These are phyloP conservation scores for Aspergillus nomiae DNA, from an alignment of 2,329 filamentous ascomycete genomes.

Conservation along the genomic window DNA sequence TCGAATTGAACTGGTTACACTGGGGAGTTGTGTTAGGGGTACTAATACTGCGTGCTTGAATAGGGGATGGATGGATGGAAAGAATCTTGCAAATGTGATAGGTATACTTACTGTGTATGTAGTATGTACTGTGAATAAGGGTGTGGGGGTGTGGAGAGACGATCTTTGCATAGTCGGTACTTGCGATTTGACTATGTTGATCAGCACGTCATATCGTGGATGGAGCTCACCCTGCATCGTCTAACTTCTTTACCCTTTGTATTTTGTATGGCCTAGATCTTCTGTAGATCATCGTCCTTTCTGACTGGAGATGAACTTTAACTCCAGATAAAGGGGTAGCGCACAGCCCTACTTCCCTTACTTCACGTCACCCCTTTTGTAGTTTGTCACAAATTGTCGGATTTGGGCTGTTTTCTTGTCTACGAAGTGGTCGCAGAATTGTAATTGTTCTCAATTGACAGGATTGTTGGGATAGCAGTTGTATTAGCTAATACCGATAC, in stretches of 20 bases:
- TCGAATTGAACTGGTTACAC: not conserved
- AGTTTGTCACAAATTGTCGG: too few species aligned
- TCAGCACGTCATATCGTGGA: not conserved
- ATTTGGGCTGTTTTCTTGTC: too few species aligned
- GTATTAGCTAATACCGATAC: not conserved
- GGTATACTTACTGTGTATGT: not conserved
- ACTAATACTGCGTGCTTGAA: not conserved
- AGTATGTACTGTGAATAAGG: not conserved
- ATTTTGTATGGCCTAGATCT: not conserved
- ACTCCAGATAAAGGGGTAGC: not conserved
- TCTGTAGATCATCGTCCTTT: not conserved
- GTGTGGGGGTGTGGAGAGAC: slow-evolving; percentile 1
- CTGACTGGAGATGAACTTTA: not conserved
- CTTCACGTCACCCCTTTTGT: not conserved
- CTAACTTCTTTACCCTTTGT: not conserved
- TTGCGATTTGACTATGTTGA: not conserved
- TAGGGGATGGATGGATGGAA: not conserved
- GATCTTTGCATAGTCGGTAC: not conserved
- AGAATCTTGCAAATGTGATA: not conserved
- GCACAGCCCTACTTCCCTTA: not conserved
- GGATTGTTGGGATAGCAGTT: not conserved
- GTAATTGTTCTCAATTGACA: too few species aligned
- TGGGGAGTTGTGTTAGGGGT: not conserved
- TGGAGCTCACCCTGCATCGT: not conserved
- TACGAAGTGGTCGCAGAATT: too few species aligned